Conservation (phyloP, 148 eudicot genomes). For the Fallopia convolvulus region DNA sequence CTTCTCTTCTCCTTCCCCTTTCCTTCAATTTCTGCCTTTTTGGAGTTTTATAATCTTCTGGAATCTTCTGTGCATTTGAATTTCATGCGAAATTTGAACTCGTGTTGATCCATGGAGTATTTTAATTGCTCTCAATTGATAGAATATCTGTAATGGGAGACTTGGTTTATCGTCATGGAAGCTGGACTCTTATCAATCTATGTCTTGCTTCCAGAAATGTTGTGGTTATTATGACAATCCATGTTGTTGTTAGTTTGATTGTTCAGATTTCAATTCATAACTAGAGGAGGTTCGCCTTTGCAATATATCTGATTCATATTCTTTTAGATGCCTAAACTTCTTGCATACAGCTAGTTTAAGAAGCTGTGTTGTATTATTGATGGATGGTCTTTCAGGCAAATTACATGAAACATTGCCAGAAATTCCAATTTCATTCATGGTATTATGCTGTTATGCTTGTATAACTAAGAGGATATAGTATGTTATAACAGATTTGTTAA, state of each 20-base stretch:
- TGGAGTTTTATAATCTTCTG: not conserved
- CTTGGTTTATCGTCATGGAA: not conserved
- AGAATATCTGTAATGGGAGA: not conserved
- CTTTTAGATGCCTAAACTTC: not conserved
- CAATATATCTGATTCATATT: not conserved
- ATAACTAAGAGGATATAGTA: too few species aligned
- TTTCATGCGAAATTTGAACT: not conserved
- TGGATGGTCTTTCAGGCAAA: not conserved
- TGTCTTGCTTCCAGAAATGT: not conserved
- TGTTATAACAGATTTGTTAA: too few species aligned
- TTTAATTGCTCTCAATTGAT: not conserved
- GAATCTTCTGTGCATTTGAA: not conserved
- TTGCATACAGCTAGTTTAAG: not conserved
- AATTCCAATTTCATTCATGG: too few species aligned
- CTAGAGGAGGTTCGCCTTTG: not conserved
- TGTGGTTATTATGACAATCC: not conserved
- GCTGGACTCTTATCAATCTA: not conserved
- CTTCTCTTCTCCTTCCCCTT: not conserved
- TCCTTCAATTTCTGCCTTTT: not conserved
- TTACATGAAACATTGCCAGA: too few species aligned
- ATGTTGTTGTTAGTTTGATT: not conserved
- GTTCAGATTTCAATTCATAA: not conserved
- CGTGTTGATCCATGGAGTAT: not conserved
- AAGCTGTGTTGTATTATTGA: not conserved
- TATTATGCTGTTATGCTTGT: too few species aligned